Percentiles rank a stretch among this genome's conserved stretches.
phyloP scores from a whole-genome alignment of 164 flowering plant species.

The Protea cynaroides region DNA sequence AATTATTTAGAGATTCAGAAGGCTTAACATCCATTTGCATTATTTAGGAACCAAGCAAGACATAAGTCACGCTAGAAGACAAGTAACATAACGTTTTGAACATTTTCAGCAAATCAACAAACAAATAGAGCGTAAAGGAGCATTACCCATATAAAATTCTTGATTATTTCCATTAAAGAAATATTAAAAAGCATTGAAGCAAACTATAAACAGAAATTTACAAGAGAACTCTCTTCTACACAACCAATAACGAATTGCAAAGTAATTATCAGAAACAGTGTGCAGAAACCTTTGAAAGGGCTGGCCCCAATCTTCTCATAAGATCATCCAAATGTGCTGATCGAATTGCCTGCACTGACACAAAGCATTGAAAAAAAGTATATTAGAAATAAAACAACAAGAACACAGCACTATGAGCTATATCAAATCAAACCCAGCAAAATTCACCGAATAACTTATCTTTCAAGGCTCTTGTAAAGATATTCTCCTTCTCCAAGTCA shows the following conservation, averaged over 20 bases:
- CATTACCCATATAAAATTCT: no score
- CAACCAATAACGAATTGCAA: conserved; percentile 4
- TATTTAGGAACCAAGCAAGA: no score
- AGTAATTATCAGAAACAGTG: conserved; percentile 16
- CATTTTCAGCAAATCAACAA: no score
- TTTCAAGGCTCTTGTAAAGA: no score
- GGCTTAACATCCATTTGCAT: no score
- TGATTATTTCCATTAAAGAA: not conserved
- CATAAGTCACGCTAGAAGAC: no score
- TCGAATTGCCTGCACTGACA: conserved; percentile 33
- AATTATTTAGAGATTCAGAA: no score
- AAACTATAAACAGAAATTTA: not conserved
- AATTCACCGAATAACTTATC: no score
- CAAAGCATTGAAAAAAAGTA: not conserved
- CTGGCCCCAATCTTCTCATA: conserved; percentile 41
- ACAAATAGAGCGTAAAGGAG: no score
- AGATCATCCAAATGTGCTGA: conserved; percentile 38
- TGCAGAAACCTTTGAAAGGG: conserved; percentile 51
- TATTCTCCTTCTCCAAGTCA: not conserved
- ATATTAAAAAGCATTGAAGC: not conserved
- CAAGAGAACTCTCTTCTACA: no score
- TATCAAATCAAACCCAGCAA: no score
- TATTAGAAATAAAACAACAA: not conserved
- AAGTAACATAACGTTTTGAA: no score
- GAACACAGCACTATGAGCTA: not conserved